Evolutionary conservation across 2,329 filamentous ascomycete species (phyloP).

Genomic region (Amauroascus verrucosus): DNA sequence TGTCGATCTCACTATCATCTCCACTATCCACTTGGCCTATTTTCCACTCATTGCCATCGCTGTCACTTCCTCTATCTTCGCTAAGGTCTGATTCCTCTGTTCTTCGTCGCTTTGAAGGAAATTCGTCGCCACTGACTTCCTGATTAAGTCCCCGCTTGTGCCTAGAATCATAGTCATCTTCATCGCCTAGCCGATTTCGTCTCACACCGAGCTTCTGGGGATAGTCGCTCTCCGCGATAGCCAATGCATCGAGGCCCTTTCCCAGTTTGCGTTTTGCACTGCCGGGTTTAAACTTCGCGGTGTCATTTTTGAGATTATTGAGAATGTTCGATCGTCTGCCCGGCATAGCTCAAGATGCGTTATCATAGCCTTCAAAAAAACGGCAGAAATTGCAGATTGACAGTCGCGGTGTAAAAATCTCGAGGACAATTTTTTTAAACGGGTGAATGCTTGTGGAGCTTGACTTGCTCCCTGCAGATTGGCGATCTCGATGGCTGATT

Average conservation of each 20-base stretch:
- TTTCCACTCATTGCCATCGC: constrained; percentile 75
- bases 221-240: constrained; percentile 51
- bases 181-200: constrained; percentile 49
- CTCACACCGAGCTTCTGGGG: constrained; percentile 46
- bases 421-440: constrained; percentile 3
- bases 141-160: constrained; percentile 31
- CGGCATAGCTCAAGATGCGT: constrained; percentile 27
- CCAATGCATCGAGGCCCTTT: constrained; percentile 51
- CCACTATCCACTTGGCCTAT: constrained; percentile 60
- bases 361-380: not conserved
- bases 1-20: constrained; percentile 59
- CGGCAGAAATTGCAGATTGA: not conserved
- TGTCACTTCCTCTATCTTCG: constrained; percentile 68
- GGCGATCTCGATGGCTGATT: not conserved
- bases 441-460: not conserved
- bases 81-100: constrained; percentile 40
- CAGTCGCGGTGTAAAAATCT: not conserved
- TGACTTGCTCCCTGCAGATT: not conserved
- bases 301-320: constrained; percentile 31
- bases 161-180: constrained; percentile 39
- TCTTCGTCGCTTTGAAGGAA: constrained; percentile 36
- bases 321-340: constrained; percentile 33
- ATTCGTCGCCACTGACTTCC: constrained; percentile 29
- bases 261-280: constrained; percentile 37
- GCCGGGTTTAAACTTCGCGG: constrained; percentile 29